Conservation (phyloP, 2,329 filamentous ascomycete genomes). For the Passalora sequoiae region DNA sequence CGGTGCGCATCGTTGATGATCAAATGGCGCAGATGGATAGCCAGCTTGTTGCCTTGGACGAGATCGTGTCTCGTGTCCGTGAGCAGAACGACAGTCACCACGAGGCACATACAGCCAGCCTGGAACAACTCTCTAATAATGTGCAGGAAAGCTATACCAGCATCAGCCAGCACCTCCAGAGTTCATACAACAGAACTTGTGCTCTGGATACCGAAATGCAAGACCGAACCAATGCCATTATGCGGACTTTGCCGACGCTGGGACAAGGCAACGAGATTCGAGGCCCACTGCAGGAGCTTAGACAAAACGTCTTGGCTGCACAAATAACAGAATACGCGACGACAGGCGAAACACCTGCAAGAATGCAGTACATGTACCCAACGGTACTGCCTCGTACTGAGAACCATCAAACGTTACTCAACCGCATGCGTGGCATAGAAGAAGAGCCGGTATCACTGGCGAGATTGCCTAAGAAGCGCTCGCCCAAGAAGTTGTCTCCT, state of each 20-base stretch:
- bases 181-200: slow-evolving; percentile 62
- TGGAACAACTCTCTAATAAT: slow-evolving; percentile 60
- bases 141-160: slow-evolving; percentile 69
- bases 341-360: slow-evolving; percentile 82
- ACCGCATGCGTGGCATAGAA: slow-evolving; percentile 44
- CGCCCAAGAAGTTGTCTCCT: slow-evolving; percentile 28
- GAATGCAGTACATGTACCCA: slow-evolving; percentile 74
- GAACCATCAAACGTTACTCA: slow-evolving; percentile 53
- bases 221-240: slow-evolving; percentile 54
- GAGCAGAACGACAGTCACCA: slow-evolving; percentile 76
- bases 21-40: slow-evolving; percentile 80
- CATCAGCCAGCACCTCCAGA: slow-evolving; percentile 65
- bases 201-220: slow-evolving; percentile 65
- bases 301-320: slow-evolving; percentile 60
- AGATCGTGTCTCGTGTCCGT: slow-evolving; percentile 78
- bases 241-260: slow-evolving; percentile 59
- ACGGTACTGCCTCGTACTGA: slow-evolving; percentile 72
- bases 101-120: slow-evolving; percentile 59
- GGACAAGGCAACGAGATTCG: slow-evolving; percentile 52
- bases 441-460: slow-evolving; percentile 24
- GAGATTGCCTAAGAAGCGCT: slow-evolving; percentile 33
- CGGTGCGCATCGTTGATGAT: slow-evolving; percentile 79
- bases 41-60: slow-evolving; percentile 87
- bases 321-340: slow-evolving; percentile 72
- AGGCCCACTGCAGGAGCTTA: slow-evolving; percentile 65